These are phyloP conservation scores for Neurospora discreta DNA, from an alignment of 495 filamentous ascomycete genomes.

Conservation along the genomic window DNA sequence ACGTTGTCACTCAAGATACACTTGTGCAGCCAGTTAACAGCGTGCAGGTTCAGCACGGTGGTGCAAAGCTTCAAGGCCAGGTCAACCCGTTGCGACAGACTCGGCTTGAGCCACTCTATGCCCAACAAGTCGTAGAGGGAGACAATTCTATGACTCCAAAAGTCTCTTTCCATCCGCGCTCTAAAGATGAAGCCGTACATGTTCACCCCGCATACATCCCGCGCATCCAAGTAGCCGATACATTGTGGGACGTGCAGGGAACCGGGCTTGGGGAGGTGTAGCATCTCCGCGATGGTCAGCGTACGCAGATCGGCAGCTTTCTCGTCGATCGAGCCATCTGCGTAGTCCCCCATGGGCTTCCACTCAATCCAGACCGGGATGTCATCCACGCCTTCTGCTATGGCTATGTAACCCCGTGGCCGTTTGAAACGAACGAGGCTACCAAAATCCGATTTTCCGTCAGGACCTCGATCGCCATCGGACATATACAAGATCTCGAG, in stretches of 20 bases:
- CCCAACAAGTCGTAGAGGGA: slow-evolving; percentile 16
- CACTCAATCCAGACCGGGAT: slow-evolving; percentile 24
- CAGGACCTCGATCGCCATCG: neutral
- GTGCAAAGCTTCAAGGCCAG: slow-evolving; percentile 16
- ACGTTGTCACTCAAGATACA: slow-evolving; percentile 42
- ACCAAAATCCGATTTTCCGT: neutral
- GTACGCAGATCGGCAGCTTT: slow-evolving; percentile 15
- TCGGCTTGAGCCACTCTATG: neutral
- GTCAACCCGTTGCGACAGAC: slow-evolving; percentile 10
- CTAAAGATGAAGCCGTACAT: slow-evolving; percentile 20
- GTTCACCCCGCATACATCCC: slow-evolving; percentile 6
- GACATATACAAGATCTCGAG: slow-evolving; percentile 5
- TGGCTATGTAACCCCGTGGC: slow-evolving; percentile 9
- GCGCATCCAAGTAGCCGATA: slow-evolving; percentile 21
- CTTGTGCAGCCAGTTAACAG: slow-evolving; percentile 50
- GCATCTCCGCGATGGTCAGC: slow-evolving; percentile 20
- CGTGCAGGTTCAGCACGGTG: slow-evolving; percentile 31
- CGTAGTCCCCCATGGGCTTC: slow-evolving; percentile 11
- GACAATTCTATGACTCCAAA: neutral
- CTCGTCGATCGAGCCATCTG: slow-evolving; percentile 7
- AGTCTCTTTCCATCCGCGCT: neutral
- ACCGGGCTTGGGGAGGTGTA: slow-evolving; percentile 17
- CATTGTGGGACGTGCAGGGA: slow-evolving; percentile 16
- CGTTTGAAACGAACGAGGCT: neutral
- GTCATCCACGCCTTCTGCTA: neutral